A percentile compares a stretch with the other conserved stretches of the same genome.
Evolutionary conservation across 352 stramenopile genomes (phyloP).

Genomic region (Phytopythium chamaehyphon): DNA sequence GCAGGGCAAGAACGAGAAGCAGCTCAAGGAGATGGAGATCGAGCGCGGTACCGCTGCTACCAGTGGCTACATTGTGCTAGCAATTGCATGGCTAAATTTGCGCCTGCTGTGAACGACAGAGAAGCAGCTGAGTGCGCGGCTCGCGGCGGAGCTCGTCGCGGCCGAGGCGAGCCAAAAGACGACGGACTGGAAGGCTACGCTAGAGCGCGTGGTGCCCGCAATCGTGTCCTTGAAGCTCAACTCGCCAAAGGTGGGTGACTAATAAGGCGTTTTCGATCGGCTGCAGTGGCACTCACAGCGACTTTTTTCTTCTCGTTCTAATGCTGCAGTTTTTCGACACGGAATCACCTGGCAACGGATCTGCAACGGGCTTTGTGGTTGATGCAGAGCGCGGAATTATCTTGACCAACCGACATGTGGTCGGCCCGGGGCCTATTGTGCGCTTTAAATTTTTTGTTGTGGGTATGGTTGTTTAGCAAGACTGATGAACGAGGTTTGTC

Average conservation of each 20-base stretch:
- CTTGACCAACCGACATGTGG: conserved; percentile 91
- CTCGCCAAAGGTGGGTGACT: conserved; percentile 60
- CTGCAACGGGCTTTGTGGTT: conserved; percentile 91
- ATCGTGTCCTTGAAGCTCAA: conserved; percentile 90
- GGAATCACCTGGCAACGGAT: conserved; percentile 82
- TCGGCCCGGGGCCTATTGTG: conserved; percentile 83
- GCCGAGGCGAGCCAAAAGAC: conserved; percentile 66
- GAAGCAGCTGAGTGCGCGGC: conserved; percentile 55
- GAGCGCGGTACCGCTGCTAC: conserved; percentile 24
- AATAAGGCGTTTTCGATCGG: background rate
- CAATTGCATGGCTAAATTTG: background rate
- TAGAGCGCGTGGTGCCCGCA: conserved; percentile 78
- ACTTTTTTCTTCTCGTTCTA: conserved; percentile 6
- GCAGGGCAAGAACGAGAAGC: conserved; percentile 44
- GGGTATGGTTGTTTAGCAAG: no score
- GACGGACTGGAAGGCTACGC: conserved; percentile 78
- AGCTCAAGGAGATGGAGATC: conserved; percentile 64
- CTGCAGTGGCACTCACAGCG: conserved; percentile 5
- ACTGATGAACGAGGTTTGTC: background rate
- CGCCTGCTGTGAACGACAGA: conserved; percentile 17
- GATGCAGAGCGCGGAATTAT: conserved; percentile 90
- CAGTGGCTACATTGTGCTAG: no score
- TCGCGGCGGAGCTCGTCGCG: conserved; percentile 60
- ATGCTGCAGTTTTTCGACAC: conserved; percentile 86
- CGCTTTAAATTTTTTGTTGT: conserved; percentile 11